These are phyloP conservation scores for Extremus antarcticus DNA, from an alignment of 495 filamentous ascomycete genomes.

Conservation along the genomic window DNA sequence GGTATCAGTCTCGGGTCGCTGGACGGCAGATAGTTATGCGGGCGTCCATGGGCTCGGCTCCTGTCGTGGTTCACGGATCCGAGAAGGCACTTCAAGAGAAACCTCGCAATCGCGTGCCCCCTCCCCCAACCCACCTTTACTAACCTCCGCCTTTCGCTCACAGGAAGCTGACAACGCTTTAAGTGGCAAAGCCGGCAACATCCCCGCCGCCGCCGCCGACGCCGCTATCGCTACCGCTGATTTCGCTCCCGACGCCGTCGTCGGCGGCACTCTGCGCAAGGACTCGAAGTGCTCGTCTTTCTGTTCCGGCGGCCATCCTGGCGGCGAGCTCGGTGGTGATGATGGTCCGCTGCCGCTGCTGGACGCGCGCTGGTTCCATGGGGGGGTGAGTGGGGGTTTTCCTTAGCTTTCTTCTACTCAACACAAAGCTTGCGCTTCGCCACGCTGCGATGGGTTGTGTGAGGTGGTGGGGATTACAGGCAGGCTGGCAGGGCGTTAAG, in stretches of 20 bases:
- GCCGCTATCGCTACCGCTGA: neutral
- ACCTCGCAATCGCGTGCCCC: no score
- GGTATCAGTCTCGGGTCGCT: neutral
- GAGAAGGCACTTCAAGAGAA: no score
- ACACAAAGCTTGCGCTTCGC: neutral
- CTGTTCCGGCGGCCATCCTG: neutral
- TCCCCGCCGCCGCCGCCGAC: no score
- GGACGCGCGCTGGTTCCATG: neutral
- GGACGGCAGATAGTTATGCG: neutral
- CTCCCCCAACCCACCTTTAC: neutral
- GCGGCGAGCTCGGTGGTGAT: neutral
- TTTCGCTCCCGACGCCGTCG: neutral
- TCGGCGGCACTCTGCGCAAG: neutral
- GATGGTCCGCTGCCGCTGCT: neutral
- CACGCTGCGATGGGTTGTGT: conserved; percentile 26
- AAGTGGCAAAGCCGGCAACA: neutral
- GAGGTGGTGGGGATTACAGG: no score
- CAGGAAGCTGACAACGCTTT: neutral
- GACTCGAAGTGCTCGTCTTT: neutral
- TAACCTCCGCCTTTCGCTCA: neutral
- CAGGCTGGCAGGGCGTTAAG: no score
- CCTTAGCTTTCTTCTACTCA: neutral
- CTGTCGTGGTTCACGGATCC: no score
- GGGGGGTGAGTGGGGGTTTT: neutral
- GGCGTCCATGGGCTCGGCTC: no score